Percentiles rank a stretch among this genome's conserved stretches.
Evolutionary conservation across 305 asterid species (phyloP).

Genomic region (Plantago coronopus): DNA sequence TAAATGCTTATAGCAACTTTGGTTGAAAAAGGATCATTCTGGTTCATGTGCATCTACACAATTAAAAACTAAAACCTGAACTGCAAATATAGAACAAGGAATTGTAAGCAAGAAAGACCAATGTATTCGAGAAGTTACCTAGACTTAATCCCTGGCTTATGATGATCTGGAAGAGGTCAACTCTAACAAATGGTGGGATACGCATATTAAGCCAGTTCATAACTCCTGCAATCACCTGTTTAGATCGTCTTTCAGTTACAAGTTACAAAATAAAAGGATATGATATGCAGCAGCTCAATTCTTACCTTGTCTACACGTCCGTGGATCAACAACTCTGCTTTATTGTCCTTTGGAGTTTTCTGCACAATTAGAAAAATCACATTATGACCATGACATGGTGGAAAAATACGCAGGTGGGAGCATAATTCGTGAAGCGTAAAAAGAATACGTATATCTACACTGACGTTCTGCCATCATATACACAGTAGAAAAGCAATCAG

Average conservation of each 20-base stretch:
- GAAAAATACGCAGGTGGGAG: constrained; percentile 12
- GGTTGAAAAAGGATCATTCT: background rate
- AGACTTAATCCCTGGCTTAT: constrained; percentile 63
- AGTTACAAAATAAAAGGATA: constrained; percentile 18
- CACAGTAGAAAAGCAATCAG: background rate
- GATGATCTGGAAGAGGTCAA: constrained; percentile 79
- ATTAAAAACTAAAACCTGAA: constrained; percentile 8
- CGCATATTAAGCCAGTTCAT: constrained; percentile 58
- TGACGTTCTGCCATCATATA: constrained; percentile 2
- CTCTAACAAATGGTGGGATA: constrained; percentile 78
- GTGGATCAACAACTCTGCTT: constrained; percentile 87
- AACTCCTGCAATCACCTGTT: constrained; percentile 84
- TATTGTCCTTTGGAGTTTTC: constrained; percentile 99
- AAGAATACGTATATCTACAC: constrained; percentile 11
- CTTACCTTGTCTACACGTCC: constrained; percentile 87
- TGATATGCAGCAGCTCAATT: constrained; percentile 18
- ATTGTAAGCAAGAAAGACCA: constrained; percentile 5
- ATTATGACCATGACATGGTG: constrained; percentile 20
- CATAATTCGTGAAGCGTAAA: constrained; percentile 7
- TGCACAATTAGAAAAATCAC: constrained; percentile 32
- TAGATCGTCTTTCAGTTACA: constrained; percentile 26
- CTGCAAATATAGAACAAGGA: background rate
- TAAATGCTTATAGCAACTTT: background rate
- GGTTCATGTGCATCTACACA: constrained; percentile 14
- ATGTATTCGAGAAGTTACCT: constrained; percentile 46